phyloP scores from a whole-genome alignment of 2,329 filamentous ascomycete genomes.

The Xylogone sp. region DNA sequence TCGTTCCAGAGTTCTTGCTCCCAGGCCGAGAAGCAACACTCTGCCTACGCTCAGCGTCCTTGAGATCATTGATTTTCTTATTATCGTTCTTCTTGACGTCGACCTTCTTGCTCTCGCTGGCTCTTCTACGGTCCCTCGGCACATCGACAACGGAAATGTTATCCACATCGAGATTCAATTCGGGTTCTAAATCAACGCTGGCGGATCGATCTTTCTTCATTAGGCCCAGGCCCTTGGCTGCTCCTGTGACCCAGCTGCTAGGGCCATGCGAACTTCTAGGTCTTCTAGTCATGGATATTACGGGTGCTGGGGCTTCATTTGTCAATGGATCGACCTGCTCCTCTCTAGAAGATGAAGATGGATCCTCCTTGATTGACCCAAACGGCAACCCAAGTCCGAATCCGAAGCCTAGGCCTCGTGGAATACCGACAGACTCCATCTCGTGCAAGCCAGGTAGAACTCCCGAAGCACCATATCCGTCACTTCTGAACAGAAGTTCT shows the following conservation, averaged over 20 bases:
- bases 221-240: not conserved
- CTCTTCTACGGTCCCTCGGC: constrained; percentile 18
- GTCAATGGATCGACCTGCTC: not conserved
- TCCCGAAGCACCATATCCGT: constrained; percentile 15
- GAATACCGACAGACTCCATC: not conserved
- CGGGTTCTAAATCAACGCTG: not conserved
- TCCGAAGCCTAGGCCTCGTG: not conserved
- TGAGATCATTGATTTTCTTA: not conserved
- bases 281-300: not conserved
- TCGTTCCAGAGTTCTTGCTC: not conserved
- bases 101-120: constrained; percentile 17
- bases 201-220: not conserved
- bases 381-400: not conserved
- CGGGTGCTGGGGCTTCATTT: not conserved
- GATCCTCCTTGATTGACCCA: not conserved
- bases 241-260: not conserved
- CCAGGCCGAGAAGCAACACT: not conserved
- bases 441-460: constrained; percentile 13
- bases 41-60: not conserved
- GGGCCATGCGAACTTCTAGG: not conserved
- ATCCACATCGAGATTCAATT: constrained; percentile 17
- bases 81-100: constrained; percentile 1
- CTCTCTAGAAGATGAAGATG: not conserved
- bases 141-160: constrained; percentile 20
- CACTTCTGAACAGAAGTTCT: constrained; percentile 13